A percentile compares a stretch with the other conserved stretches of the same genome.
phyloP scores from a whole-genome alignment of 2,329 filamentous ascomycete species.

The Fusarium concolor region DNA sequence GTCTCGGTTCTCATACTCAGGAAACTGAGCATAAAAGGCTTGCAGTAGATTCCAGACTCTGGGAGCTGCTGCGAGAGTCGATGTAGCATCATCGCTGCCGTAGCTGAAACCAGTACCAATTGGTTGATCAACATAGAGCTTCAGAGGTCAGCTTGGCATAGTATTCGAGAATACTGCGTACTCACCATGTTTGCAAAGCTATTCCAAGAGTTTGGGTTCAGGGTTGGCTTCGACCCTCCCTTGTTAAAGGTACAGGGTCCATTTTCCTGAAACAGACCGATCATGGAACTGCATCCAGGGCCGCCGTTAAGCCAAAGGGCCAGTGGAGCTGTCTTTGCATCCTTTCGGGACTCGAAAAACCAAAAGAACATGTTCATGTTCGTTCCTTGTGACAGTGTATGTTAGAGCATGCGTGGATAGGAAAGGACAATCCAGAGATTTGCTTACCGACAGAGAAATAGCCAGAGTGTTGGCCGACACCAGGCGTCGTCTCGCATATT shows the following conservation, averaged over 20 bases:
- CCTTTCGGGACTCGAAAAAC: conserved; percentile 61
- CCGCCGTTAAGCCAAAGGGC: conserved; percentile 66
- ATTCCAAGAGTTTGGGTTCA: conserved; percentile 72
- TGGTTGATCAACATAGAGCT: conserved; percentile 75
- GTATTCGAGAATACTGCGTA: fast-evolving
- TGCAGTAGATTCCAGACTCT: conserved; percentile 66
- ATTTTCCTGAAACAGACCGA: conserved; percentile 71
- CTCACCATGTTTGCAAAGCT: conserved; percentile 67
- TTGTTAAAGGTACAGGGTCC: conserved; percentile 78
- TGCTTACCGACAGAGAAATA: conserved; percentile 68
- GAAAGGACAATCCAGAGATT: not conserved
- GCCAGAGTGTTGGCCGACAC: conserved; percentile 72
- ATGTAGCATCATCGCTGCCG: conserved; percentile 42
- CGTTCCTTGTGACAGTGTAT: conserved; percentile 3
- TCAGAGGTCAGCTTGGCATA: fast-evolving
- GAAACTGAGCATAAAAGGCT: conserved; percentile 72
- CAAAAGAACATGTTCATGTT: conserved; percentile 55
- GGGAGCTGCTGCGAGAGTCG: conserved; percentile 47
- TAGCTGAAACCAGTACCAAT: conserved; percentile 48
- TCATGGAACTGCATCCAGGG: conserved; percentile 49
- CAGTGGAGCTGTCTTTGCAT: conserved; percentile 55
- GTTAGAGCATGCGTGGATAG: conserved; percentile 39
- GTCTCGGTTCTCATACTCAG: conserved; percentile 68
- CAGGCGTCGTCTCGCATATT: conserved; percentile 66
- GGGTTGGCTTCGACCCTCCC: conserved; percentile 46